phyloP scores from a whole-genome alignment of 352 stramenopile genomes.

The Globisporangium middletonii region DNA sequence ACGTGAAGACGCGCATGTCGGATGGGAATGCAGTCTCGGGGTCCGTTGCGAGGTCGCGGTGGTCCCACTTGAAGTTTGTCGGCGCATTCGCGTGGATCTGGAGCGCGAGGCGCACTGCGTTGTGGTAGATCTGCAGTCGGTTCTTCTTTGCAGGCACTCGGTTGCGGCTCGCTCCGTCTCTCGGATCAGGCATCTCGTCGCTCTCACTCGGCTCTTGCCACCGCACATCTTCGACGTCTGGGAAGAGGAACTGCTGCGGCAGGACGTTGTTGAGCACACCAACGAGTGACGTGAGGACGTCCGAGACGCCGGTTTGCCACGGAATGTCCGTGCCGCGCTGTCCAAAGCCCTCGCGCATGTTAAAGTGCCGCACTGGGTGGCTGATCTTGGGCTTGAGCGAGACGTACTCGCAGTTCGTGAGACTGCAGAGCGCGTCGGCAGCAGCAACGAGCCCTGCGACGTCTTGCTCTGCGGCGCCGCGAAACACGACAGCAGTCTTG shows the following conservation, averaged over 20 bases:
- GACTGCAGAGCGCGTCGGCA: conserved; percentile 30
- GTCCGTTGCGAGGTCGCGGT: conserved; percentile 5
- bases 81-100: conserved; percentile 40
- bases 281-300: conserved; percentile 46
- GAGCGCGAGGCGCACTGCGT: conserved; percentile 30
- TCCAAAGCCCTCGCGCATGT: conserved; percentile 56
- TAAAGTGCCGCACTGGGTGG: conserved; percentile 46
- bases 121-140: conserved; percentile 41
- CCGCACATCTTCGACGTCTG: conserved; percentile 18
- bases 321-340: conserved; percentile 28
- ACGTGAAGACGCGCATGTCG: conserved; percentile 13
- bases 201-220: conserved; percentile 16
- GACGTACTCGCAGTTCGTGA: conserved; percentile 43
- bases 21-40: conserved; percentile 8
- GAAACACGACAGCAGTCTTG: conserved; percentile 50
- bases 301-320: conserved; percentile 38
- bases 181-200: not conserved
- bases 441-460: conserved; percentile 29
- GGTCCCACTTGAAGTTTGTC: conserved; percentile 33
- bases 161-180: too few relatives aligned
- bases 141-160: conserved; percentile 12
- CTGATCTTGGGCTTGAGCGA: conserved; percentile 49
- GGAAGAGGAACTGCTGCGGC: conserved; percentile 36
- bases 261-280: conserved; percentile 49
- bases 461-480: conserved; percentile 41